These are phyloP conservation scores for Panaeolus papilionaceus DNA, from an alignment of 768 basidiomycete species.

Conservation along the genomic window DNA sequence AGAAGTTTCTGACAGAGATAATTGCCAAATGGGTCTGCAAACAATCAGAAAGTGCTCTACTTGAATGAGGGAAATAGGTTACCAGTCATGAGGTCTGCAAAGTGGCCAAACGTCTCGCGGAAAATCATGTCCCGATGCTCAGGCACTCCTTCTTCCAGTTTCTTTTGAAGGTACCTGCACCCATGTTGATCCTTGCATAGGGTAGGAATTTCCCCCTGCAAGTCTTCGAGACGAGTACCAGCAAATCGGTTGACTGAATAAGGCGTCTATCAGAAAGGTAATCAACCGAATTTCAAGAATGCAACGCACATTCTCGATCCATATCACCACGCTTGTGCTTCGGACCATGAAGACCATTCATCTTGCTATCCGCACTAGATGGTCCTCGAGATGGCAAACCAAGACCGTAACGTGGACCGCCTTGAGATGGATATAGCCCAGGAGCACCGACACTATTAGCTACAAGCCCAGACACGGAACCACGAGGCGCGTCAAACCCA, in stretches of 20 bases:
- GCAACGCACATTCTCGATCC: conserved; percentile 77
- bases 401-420: conserved; percentile 78
- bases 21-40: conserved; percentile 94
- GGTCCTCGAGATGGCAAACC: conserved; percentile 60
- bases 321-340: conserved; percentile 96
- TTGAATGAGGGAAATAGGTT: conserved; percentile 19
- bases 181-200: conserved; percentile 99
- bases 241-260: conserved; percentile 91
- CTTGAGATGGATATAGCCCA: conserved; percentile 74
- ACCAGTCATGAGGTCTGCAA: conserved; percentile 99
- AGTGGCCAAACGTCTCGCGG: conserved; percentile 96
- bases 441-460: conserved; percentile 63
- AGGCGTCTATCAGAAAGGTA: conserved; percentile 17
- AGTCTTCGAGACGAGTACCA: conserved; percentile 93
- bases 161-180: conserved; percentile 98
- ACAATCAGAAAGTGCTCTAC: conserved; percentile 19
- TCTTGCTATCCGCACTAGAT: conserved; percentile 68
- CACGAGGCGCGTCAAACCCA: conserved; percentile 57
- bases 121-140: conserved; percentile 99
- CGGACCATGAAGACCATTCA: conserved; percentile 89
- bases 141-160: conserved; percentile 93
- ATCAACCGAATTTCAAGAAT: conserved; percentile 8
- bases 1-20: conserved; percentile 98
- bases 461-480: conserved; percentile 36
- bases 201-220: conserved; percentile 92